phyloP scores from a whole-genome alignment of 1,284 basidiomycete genomes.

The Pascua sp. region DNA sequence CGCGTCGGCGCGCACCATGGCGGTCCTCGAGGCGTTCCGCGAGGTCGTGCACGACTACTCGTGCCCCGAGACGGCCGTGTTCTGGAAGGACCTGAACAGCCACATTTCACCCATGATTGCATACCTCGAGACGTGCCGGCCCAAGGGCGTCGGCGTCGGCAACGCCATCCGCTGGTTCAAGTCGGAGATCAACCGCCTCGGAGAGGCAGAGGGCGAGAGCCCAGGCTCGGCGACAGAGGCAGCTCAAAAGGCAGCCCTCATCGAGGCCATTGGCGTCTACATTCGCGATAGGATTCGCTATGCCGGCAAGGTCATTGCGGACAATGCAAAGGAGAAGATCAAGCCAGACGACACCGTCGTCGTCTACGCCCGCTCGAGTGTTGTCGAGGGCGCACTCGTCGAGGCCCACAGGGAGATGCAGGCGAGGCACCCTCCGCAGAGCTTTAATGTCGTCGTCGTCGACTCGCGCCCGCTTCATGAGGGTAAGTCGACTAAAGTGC shows the following conservation, averaged over 20 bases:
- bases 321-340: conserved; percentile 86
- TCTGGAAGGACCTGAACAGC: conserved; percentile 46
- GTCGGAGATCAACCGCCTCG: conserved; percentile 86
- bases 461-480: conserved; percentile 91
- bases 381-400: conserved; percentile 86
- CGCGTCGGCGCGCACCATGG: conserved; percentile 52
- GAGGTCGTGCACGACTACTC: conserved; percentile 49
- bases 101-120: conserved; percentile 50
- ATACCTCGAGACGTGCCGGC: conserved; percentile 47
- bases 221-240: conserved; percentile 88
- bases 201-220: conserved; percentile 79
- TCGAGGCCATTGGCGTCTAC: conserved; percentile 85
- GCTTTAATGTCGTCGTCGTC: conserved; percentile 88
- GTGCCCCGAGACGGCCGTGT: conserved; percentile 42
- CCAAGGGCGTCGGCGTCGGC: conserved; percentile 50
- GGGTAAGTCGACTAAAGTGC: conserved; percentile 54
- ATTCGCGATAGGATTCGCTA: conserved; percentile 89
- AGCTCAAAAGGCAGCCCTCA: conserved; percentile 86
- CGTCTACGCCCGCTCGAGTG: conserved; percentile 89
- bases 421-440: conserved; percentile 58
- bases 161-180: conserved; percentile 69
- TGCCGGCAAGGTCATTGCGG: conserved; percentile 89
- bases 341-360: conserved; percentile 88
- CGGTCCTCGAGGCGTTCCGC: conserved; percentile 52
- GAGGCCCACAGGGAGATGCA: conserved; percentile 62